Evolutionary conservation across 257 asterid genomes (phyloP).

Genomic region (Solanum tarapatanum): DNA sequence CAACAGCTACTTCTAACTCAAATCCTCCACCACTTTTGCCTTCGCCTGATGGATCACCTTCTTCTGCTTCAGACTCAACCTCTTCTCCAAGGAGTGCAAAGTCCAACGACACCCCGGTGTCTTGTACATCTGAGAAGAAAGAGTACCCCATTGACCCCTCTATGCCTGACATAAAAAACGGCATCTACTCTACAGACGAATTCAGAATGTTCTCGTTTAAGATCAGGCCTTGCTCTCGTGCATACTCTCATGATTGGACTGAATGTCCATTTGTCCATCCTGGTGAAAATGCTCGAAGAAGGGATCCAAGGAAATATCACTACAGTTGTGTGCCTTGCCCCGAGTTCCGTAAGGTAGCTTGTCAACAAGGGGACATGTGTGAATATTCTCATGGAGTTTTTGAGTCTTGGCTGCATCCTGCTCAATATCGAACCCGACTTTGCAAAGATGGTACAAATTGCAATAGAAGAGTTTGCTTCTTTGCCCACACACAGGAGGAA

Average conservation of each 20-base stretch:
- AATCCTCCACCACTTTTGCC: constrained; percentile 44
- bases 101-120: constrained; percentile 13
- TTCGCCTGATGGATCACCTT: constrained; percentile 25
- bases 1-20: constrained; percentile 15
- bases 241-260: constrained; percentile 93
- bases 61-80: constrained; percentile 27
- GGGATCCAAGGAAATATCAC: constrained; percentile 74
- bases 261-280: constrained; percentile 96
- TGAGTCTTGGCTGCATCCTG: constrained; percentile 92
- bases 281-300: constrained; percentile 78
- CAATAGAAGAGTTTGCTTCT: constrained; percentile 74
- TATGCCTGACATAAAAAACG: constrained; percentile 74
- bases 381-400: constrained; percentile 88
- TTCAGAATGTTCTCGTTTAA: constrained; percentile 78
- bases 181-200: constrained; percentile 74
- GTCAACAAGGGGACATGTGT: constrained; percentile 77
- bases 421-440: constrained; percentile 67
- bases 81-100: constrained; percentile 22
- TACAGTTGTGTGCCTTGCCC: constrained; percentile 87
- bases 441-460: constrained; percentile 78
- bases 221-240: constrained; percentile 80
- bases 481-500: constrained; percentile 70
- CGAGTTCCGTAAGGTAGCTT: constrained; percentile 72
- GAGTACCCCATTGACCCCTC: constrained; percentile 77
- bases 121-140: constrained; percentile 37